phyloP scores from a whole-genome alignment of 106 monocot genomes.

The Dendrobium nobile region DNA sequence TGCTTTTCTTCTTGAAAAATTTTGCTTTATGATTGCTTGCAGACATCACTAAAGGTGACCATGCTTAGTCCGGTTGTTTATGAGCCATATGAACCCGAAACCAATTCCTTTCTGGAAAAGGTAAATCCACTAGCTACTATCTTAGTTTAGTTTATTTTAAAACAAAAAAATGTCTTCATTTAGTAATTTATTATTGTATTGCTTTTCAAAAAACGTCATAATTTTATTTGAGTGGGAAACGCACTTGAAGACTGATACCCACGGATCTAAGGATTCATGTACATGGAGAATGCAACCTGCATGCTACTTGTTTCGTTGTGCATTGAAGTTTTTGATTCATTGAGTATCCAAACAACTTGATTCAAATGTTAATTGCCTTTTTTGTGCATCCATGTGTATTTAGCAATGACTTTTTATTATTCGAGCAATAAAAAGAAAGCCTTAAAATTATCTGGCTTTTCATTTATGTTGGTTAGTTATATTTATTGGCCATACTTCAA shows the following conservation, averaged over 20 bases:
- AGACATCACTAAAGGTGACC: slow-evolving; percentile 42
- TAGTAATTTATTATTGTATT: not conserved
- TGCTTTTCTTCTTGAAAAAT: not conserved
- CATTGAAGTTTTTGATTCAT: not conserved
- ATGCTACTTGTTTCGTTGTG: not conserved
- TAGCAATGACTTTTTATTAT: not conserved
- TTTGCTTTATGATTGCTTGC: slow-evolving; percentile 4
- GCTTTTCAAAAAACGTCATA: not conserved
- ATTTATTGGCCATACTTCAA: not conserved
- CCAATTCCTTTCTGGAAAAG: slow-evolving; percentile 54
- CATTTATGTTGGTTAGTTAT: not conserved
- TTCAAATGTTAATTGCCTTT: not conserved
- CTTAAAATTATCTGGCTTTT: not conserved
- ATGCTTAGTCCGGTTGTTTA: slow-evolving; percentile 64
- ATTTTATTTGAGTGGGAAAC: not conserved
- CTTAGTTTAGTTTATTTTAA: not conserved
- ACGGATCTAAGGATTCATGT: not conserved
- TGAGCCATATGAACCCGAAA: slow-evolving; percentile 56
- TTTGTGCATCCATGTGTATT: not conserved
- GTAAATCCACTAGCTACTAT: slow-evolving; percentile 11
- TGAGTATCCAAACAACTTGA: not conserved
- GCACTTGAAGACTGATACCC: not conserved
- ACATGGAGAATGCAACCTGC: not conserved
- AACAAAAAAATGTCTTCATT: not conserved
- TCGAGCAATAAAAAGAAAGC: not conserved